Evolutionary conservation across 495 filamentous ascomycete species (phyloP).

Genomic region (Hypomontagnella monticulosa): DNA sequence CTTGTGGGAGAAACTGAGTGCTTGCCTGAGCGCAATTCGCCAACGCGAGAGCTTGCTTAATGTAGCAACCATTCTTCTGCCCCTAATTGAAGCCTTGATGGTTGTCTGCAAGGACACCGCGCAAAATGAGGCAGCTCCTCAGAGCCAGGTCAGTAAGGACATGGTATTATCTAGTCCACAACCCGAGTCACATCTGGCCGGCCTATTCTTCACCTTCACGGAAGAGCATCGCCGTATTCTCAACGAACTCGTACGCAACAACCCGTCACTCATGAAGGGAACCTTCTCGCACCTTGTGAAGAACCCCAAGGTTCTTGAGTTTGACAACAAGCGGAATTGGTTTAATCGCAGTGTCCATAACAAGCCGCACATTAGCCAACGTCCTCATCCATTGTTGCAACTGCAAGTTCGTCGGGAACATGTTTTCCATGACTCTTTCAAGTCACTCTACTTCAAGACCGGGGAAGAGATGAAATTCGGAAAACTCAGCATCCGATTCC

Average conservation of each 20-base stretch:
- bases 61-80: slow-evolving; percentile 92
- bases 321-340: slow-evolving; percentile 99
- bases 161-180: slow-evolving; percentile 81
- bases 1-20: slow-evolving; percentile 93
- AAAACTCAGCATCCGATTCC: slow-evolving; percentile 97
- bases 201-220: slow-evolving; percentile 96
- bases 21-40: slow-evolving; percentile 86
- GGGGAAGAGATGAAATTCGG: slow-evolving; percentile 99
- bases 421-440: slow-evolving; percentile 98
- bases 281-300: slow-evolving; percentile 95
- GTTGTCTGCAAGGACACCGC: slow-evolving; percentile 98
- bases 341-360: slow-evolving; percentile 93
- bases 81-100: slow-evolving; percentile 95
- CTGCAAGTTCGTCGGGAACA: slow-evolving; percentile 90
- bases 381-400: slow-evolving; percentile 76
- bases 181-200: slow-evolving; percentile 83
- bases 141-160: slow-evolving; percentile 66
- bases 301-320: slow-evolving; percentile 98
- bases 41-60: slow-evolving; percentile 95
- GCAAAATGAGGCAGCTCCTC: slow-evolving; percentile 70
- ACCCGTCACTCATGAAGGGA: slow-evolving; percentile 97
- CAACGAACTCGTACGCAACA: slow-evolving; percentile 96
- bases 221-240: slow-evolving; percentile 98
- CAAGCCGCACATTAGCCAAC: slow-evolving; percentile 70
- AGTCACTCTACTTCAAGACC: slow-evolving; percentile 91